phyloP scores from a whole-genome alignment of 257 asterid genomes.

The Fraxinus americana region DNA sequence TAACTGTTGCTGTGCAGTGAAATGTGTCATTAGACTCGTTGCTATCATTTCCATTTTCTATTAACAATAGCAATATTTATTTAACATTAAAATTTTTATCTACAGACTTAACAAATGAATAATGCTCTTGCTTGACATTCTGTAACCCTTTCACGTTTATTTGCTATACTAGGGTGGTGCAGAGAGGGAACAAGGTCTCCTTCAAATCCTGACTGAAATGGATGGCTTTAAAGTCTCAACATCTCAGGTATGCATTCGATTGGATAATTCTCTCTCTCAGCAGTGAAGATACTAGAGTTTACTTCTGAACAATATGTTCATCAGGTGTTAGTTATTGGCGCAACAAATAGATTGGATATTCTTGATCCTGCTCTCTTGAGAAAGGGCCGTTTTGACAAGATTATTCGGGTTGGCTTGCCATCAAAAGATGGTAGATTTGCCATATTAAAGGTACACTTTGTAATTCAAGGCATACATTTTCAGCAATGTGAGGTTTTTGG shows the following conservation, averaged over 20 bases:
- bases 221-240: slow-evolving; percentile 96
- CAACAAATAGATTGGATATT: slow-evolving; percentile 97
- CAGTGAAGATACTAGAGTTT: slow-evolving; percentile 6
- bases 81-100: slow-evolving; percentile 11
- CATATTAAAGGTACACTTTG: slow-evolving; percentile 72
- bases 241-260: slow-evolving; percentile 61
- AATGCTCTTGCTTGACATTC: background rate
- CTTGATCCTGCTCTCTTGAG: slow-evolving; percentile 97
- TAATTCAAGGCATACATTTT: slow-evolving; percentile 13
- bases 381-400: slow-evolving; percentile 97
- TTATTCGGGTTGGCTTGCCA: slow-evolving; percentile 95
- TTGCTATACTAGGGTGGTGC: slow-evolving; percentile 86
- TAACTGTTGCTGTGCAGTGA: background rate
- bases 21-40: background rate
- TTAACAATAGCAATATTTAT: slow-evolving; percentile 1
- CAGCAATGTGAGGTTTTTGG: slow-evolving; percentile 1
- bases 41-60: slow-evolving; percentile 18
- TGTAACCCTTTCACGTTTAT: slow-evolving; percentile 16
- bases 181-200: slow-evolving; percentile 98
- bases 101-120: slow-evolving; percentile 1
- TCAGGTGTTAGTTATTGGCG: slow-evolving; percentile 95
- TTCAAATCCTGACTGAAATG: slow-evolving; percentile 97
- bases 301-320: slow-evolving; percentile 22
- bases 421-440: slow-evolving; percentile 95
- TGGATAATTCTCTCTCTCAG: slow-evolving; percentile 21